Conservation (phyloP, 192 early-diverging fungal genomes). For the Gaertneriomyces sp. region DNA sequence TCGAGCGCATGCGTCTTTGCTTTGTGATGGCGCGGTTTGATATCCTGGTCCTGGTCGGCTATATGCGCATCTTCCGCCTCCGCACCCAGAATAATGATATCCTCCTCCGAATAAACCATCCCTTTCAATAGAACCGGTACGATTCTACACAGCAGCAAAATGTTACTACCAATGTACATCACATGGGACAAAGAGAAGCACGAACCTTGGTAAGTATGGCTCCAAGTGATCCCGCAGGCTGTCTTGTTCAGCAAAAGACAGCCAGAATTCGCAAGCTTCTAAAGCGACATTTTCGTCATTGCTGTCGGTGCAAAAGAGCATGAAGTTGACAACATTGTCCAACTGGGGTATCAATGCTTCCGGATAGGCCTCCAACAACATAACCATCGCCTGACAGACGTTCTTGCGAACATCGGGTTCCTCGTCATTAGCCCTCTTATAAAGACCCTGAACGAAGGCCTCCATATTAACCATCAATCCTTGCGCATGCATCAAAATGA, state of each 20-base stretch:
- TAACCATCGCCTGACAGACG: slow-evolving; percentile 93
- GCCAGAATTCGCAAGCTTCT: slow-evolving; percentile 99
- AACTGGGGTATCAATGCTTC: slow-evolving; percentile 85
- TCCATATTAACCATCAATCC: slow-evolving; percentile 67
- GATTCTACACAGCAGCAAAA: slow-evolving; percentile 47
- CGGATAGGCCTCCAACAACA: slow-evolving; percentile 79
- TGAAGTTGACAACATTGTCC: slow-evolving; percentile 87
- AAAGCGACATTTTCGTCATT: slow-evolving; percentile 83
- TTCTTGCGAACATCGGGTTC: slow-evolving; percentile 79
- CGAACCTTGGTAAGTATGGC: slow-evolving; percentile 36
- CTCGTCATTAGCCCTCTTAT: slow-evolving; percentile 79
- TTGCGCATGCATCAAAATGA: slow-evolving; percentile 73
- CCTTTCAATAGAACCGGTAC: slow-evolving; percentile 89
- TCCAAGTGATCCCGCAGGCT: slow-evolving; percentile 60
- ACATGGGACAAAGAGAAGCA: neutral
- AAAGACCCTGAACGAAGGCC: slow-evolving; percentile 73
- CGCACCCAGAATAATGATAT: slow-evolving; percentile 67
- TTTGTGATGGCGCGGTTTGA: slow-evolving; percentile 91
- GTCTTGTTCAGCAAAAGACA: slow-evolving; percentile 92
- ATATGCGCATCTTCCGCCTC: slow-evolving; percentile 77
- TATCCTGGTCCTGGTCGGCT: slow-evolving; percentile 86
- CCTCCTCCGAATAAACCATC: slow-evolving; percentile 96
- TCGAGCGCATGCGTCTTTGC: slow-evolving; percentile 72
- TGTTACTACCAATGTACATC: too few relatives aligned
- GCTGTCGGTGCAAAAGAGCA: slow-evolving; percentile 85